A percentile compares a stretch with the other conserved stretches of the same genome.
Evolutionary conservation across 176 grass and related monocot genomes (phyloP).

Genomic region (Cocos nucifera): DNA sequence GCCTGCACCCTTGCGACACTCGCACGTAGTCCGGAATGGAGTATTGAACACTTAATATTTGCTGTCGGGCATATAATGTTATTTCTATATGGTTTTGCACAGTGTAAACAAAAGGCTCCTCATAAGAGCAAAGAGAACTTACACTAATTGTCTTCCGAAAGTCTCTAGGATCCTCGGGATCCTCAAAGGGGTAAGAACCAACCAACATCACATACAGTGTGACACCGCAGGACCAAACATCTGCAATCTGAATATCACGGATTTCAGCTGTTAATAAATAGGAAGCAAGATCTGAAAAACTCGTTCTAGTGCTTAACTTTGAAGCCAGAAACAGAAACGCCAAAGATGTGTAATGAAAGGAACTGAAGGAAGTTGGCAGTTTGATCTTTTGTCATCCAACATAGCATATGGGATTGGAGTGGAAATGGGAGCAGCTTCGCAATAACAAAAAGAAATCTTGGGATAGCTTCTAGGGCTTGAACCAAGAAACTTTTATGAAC

Average conservation of each 20-base stretch:
- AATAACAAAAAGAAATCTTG: no score
- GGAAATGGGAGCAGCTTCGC: no score
- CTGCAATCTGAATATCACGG: conserved; percentile 46
- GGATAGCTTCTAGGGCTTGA: no score
- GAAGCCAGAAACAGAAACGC: neutral
- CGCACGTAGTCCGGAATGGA: conserved; percentile 2
- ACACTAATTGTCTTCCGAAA: conserved; percentile 78
- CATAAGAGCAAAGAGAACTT: neutral
- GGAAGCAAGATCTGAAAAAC: neutral
- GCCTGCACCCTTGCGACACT: conserved; percentile 8
- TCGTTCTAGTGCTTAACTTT: neutral
- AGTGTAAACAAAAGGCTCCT: neutral
- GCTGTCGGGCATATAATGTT: conserved; percentile 24
- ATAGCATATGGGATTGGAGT: no score
- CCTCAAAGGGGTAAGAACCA: conserved; percentile 96
- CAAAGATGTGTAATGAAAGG: no score
- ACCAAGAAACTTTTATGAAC: no score
- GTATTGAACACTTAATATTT: conserved; percentile 54
- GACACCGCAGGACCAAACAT: conserved; percentile 90
- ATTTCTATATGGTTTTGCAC: neutral
- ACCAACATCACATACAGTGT: conserved; percentile 93
- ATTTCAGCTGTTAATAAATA: conserved; percentile 12
- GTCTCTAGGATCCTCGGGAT: conserved; percentile 75
- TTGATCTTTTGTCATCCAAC: no score
- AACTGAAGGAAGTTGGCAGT: no score